These are phyloP conservation scores for Hypoxylon perforatum DNA, from an alignment of 495 filamentous ascomycete species.

Conservation along the genomic window DNA sequence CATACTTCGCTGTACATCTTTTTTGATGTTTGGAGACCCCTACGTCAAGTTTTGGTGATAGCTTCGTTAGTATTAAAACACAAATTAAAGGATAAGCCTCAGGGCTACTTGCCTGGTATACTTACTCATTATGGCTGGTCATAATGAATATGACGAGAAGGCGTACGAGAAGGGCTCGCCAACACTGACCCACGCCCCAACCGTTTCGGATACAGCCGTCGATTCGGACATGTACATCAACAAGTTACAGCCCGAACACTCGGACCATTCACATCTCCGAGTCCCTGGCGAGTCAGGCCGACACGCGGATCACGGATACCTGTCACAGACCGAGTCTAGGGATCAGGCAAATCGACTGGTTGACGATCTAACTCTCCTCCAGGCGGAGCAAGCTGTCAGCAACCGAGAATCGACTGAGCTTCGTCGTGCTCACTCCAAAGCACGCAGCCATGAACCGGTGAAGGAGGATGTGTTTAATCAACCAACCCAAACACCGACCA, in stretches of 20 bases:
- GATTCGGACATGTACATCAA: constrained; percentile 35
- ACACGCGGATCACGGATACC: constrained; percentile 11
- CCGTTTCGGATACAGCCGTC: constrained; percentile 42
- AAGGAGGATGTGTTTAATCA: constrained; percentile 86
- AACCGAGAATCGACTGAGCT: constrained; percentile 58
- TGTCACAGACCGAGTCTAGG: constrained; percentile 44
- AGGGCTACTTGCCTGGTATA: background rate
- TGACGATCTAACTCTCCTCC: constrained; percentile 86
- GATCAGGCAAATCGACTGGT: constrained; percentile 79
- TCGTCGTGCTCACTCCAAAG: constrained; percentile 50
- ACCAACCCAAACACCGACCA: constrained; percentile 64
- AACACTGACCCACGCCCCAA: constrained; percentile 32
- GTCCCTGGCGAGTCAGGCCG: constrained; percentile 27
- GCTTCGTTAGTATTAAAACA: background rate
- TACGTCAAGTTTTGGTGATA: background rate
- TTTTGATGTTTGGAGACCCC: background rate
- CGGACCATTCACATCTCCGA: constrained; percentile 20
- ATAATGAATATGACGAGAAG: constrained; percentile 41
- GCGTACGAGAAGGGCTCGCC: constrained; percentile 42
- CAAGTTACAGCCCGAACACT: constrained; percentile 35
- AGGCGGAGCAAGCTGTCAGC: constrained; percentile 80
- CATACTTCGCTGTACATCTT: too few species aligned
- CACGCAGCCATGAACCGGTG: constrained; percentile 56
- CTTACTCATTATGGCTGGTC: constrained; percentile 22
- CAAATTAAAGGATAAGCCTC: background rate